Percentiles rank a stretch among this genome's conserved stretches.
Conservation (phyloP, 371 early-diverging fungal species). For the Cladochytrium tenue region DNA sequence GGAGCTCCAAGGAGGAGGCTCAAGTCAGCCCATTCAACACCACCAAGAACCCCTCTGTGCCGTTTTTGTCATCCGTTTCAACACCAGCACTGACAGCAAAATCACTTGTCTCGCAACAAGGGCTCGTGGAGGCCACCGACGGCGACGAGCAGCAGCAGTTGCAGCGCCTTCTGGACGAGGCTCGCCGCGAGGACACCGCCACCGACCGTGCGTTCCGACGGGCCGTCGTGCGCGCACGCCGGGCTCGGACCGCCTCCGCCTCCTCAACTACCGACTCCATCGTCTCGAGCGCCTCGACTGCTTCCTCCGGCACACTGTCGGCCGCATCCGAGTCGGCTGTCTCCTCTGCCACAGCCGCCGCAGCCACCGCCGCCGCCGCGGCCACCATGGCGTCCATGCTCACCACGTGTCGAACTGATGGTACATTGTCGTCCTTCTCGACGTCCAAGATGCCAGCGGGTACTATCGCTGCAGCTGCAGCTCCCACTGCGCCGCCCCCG, state of each 20-base stretch:
- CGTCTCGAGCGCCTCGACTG: too few species aligned
- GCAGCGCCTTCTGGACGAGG: slow-evolving; percentile 14
- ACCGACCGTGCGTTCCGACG: slow-evolving; percentile 29
- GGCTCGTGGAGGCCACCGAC: not conserved
- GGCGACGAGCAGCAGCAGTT: not conserved
- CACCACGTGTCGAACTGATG: too few species aligned
- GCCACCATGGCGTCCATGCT: too few species aligned
- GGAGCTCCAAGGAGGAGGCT: not conserved
- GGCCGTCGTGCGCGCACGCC: slow-evolving; percentile 23
- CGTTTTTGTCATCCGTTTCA: not conserved
- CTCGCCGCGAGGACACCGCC: slow-evolving; percentile 22
- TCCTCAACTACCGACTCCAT: too few species aligned
- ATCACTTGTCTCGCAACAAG: not conserved
- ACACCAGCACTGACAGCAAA: not conserved
- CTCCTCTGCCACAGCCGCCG: not conserved
- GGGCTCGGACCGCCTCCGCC: too few species aligned
- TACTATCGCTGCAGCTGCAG: not conserved
- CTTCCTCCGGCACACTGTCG: too few species aligned
- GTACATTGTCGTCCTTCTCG: too few species aligned
- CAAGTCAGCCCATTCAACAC: too few species aligned
- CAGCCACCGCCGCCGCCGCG: too few species aligned
- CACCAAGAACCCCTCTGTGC: not conserved
- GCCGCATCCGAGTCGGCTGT: not conserved
- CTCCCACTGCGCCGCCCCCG: not conserved
- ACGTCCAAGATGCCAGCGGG: not conserved